Conservation (phyloP, 2,329 filamentous ascomycete species). For the Trichoderma sp. region DNA sequence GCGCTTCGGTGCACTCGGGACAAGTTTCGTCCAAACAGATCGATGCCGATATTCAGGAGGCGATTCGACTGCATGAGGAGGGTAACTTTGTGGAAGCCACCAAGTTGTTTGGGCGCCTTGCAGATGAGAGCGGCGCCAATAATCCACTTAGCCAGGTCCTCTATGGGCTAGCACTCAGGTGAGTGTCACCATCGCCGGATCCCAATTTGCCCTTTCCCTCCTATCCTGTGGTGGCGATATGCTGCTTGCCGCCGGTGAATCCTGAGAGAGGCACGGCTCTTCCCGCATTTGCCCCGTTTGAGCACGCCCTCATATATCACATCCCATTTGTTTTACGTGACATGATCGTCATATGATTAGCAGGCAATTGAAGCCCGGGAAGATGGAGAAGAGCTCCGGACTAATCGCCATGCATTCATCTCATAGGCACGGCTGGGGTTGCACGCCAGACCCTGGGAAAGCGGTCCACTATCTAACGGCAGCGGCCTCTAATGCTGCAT, state of each 20-base stretch:
- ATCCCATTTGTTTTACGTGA: constrained; percentile 26
- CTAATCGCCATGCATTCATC: constrained; percentile 16
- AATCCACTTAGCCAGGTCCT: constrained; percentile 95
- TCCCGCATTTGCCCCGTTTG: background rate
- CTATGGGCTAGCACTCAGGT: constrained; percentile 89
- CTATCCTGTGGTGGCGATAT: constrained; percentile 5
- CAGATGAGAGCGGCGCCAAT: constrained; percentile 81
- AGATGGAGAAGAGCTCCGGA: constrained; percentile 4
- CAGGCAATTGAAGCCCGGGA: background rate
- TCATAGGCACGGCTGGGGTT: constrained; percentile 89
- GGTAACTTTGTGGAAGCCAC: constrained; percentile 81
- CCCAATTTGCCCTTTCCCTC: constrained; percentile 8
- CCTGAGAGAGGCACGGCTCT: background rate
- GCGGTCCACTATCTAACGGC: constrained; percentile 85
- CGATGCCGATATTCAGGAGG: constrained; percentile 83
- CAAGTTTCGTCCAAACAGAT: constrained; percentile 55
- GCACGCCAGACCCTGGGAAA: constrained; percentile 68
- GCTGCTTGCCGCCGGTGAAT: constrained; percentile 12
- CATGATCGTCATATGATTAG: constrained; percentile 24
- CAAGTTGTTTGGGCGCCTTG: constrained; percentile 80
- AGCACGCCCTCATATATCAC: constrained; percentile 19
- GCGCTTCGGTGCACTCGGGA: constrained; percentile 33
- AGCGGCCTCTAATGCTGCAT: constrained; percentile 87
- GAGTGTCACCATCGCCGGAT: constrained; percentile 41
- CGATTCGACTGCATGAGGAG: constrained; percentile 89